Conservation (phyloP, 371 early-diverging fungal genomes). For the Syncephalastrum contaminatum region DNA sequence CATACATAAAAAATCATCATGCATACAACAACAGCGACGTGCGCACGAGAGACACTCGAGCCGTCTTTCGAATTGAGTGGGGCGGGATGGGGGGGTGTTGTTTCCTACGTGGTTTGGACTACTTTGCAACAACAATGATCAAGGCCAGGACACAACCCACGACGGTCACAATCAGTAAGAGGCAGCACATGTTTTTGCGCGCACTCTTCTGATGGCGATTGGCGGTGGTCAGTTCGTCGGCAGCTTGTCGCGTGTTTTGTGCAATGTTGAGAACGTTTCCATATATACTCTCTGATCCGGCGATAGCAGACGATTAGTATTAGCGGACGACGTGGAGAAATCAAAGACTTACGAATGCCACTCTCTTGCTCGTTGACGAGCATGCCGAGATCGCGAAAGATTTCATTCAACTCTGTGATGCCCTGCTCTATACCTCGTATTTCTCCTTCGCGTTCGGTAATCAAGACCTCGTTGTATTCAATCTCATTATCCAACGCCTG, state of each 20-base stretch:
- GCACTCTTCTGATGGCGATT: conserved; percentile 78
- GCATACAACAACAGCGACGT: too few species aligned
- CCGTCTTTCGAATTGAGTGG: too few species aligned
- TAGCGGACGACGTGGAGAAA: not conserved
- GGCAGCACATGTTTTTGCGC: conserved; percentile 80
- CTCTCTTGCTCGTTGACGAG: conserved; percentile 95
- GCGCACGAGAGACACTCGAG: too few species aligned
- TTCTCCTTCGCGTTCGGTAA: conserved; percentile 91
- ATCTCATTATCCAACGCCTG: conserved; percentile 87
- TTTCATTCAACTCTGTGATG: conserved; percentile 91
- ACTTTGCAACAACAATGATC: conserved; percentile 51
- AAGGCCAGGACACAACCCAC: conserved; percentile 54
- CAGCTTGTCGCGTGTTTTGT: conserved; percentile 76
- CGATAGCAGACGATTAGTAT: not conserved
- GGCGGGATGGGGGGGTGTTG: too few species aligned
- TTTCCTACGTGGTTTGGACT: not conserved
- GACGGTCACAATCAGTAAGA: conserved; percentile 70
- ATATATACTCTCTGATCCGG: conserved; percentile 43
- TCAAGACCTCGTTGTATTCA: conserved; percentile 89
- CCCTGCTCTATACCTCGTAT: conserved; percentile 91
- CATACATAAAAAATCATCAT: too few species aligned
- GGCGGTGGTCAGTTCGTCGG: conserved; percentile 79
- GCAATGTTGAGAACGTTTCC: conserved; percentile 82
- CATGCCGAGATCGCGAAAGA: conserved; percentile 94
- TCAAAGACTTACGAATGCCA: conserved; percentile 71